Conservation (phyloP, 805 yeast species). For the Lipomyces sp. region DNA sequence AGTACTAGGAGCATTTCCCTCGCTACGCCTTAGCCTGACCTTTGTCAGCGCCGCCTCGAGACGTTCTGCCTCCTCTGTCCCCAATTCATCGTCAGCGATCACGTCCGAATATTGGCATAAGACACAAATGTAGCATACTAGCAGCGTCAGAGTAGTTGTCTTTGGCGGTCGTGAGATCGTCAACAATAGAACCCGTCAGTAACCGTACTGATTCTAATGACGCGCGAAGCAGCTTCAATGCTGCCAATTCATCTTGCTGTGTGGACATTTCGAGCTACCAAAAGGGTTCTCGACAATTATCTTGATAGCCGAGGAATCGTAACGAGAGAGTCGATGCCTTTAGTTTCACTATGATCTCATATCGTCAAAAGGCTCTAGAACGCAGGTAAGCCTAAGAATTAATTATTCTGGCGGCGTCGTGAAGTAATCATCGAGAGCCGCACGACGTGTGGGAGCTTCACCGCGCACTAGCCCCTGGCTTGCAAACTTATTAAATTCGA, state of each 20-base stretch:
- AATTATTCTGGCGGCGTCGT: too few species aligned
- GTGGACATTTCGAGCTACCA: background rate
- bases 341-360: too few species aligned
- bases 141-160: conserved; percentile 26
- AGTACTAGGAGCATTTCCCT: background rate
- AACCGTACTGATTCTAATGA: conserved; percentile 35
- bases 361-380: too few species aligned
- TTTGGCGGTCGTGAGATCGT: conserved; percentile 22
- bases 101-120: too few species aligned
- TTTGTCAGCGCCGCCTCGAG: background rate
- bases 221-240: conserved; percentile 32
- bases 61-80: conserved; percentile 4
- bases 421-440: background rate
- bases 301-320: background rate
- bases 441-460: background rate
- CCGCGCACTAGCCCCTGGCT: too few species aligned
- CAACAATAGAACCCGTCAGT: conserved; percentile 21
- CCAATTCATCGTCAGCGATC: background rate
- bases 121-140: conserved; percentile 11
- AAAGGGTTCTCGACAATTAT: background rate
- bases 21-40: background rate
- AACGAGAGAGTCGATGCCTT: background rate
- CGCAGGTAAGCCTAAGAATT: too few species aligned
- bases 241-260: conserved; percentile 19
- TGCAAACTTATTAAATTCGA: background rate